phyloP scores from a whole-genome alignment of 805 yeast species.

The Jamesozyma jinghongensis region DNA sequence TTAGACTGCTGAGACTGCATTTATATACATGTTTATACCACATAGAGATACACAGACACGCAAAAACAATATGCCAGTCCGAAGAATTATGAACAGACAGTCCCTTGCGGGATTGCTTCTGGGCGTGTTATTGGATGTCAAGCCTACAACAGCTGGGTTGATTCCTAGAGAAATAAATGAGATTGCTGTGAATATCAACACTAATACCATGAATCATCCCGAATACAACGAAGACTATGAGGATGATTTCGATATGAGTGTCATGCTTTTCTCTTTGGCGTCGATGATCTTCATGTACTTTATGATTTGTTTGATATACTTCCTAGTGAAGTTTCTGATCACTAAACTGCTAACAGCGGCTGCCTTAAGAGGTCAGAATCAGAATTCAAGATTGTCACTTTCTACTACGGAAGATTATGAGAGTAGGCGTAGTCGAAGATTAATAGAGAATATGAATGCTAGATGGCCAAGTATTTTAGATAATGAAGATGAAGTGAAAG shows the following conservation, averaged over 20 bases:
- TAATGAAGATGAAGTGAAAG: conserved; percentile 51
- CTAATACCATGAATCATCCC: not conserved
- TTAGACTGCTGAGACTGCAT: no score
- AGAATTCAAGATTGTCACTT: conserved; percentile 10
- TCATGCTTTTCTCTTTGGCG: conserved; percentile 17
- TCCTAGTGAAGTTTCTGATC: conserved; percentile 10
- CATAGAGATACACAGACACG: no score
- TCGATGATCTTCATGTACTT: conserved; percentile 17
- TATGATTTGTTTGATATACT: conserved; percentile 12
- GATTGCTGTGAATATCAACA: conserved; percentile 2
- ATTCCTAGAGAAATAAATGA: conserved; percentile 6
- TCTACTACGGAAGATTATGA: conserved; percentile 11
- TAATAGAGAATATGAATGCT: conserved; percentile 8
- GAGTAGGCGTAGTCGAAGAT: not conserved
- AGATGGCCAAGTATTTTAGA: conserved; percentile 50
- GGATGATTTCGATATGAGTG: conserved; percentile 19
- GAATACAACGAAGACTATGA: conserved; percentile 7
- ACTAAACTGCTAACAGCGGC: conserved; percentile 7
- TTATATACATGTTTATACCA: no score
- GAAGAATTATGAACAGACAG: no score
- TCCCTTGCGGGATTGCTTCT: no score
- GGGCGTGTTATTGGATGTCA: no score
- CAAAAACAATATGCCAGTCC: no score
- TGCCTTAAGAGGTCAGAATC: not conserved
- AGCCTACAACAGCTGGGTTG: not conserved